Percentiles rank a stretch among this genome's conserved stretches.
Evolutionary conservation across 257 asterid species (phyloP).

Genomic region (Nicotiana knightiana): DNA sequence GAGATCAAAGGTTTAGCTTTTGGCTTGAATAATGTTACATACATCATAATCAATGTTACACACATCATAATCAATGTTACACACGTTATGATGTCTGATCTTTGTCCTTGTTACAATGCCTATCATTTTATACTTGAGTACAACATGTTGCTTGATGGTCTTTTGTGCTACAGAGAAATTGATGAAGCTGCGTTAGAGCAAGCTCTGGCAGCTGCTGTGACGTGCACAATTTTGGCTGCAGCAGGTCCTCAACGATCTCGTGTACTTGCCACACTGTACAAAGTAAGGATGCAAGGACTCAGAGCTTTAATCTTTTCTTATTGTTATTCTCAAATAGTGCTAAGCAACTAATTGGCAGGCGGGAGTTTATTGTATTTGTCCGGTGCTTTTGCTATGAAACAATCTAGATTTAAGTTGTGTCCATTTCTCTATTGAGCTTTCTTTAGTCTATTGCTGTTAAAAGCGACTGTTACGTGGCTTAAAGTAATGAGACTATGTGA

Average conservation of each 20-base stretch:
- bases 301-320: background rate
- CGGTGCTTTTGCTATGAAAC: background rate
- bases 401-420: background rate
- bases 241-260: slow-evolving; percentile 97
- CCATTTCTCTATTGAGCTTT: background rate
- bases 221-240: slow-evolving; percentile 95
- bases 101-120: background rate
- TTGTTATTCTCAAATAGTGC: background rate
- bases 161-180: slow-evolving; percentile 56
- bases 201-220: slow-evolving; percentile 86
- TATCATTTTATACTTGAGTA: background rate
- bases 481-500: background rate
- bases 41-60: background rate
- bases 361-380: background rate
- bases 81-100: background rate
- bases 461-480: background rate
- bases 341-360: background rate
- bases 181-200: slow-evolving; percentile 91
- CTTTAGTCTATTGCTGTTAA: background rate
- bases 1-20: slow-evolving; percentile 2
- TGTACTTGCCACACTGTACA: slow-evolving; percentile 93
- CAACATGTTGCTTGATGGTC: slow-evolving; percentile 3
- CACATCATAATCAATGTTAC: background rate
- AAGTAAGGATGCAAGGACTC: slow-evolving; percentile 36
- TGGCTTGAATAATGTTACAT: background rate